These are phyloP conservation scores for Geranium incanum DNA, from an alignment of 441 rosid species.

Conservation along the genomic window DNA sequence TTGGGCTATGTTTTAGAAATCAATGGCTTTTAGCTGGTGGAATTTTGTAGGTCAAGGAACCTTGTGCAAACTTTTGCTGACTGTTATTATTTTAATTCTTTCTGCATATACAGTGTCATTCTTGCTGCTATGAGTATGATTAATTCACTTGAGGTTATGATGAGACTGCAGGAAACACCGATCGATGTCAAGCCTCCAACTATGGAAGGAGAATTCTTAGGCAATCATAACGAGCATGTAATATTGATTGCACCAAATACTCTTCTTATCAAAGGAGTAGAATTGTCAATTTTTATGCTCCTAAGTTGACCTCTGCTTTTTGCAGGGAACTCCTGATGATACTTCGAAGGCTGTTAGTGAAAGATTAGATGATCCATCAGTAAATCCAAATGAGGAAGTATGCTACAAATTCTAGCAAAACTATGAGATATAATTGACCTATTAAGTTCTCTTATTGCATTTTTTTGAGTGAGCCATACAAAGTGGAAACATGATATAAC, in stretches of 20 bases:
- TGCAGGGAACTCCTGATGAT: slow-evolving; percentile 44
- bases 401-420: slow-evolving; percentile 19
- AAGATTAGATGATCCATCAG: slow-evolving; percentile 32
- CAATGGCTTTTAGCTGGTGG: neutral
- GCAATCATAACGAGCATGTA: slow-evolving; percentile 42
- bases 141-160: slow-evolving; percentile 15
- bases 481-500: neutral
- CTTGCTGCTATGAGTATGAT: slow-evolving; percentile 11
- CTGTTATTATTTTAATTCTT: neutral
- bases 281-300: neutral
- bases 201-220: slow-evolving; percentile 38
- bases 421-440: slow-evolving; percentile 11
- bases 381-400: slow-evolving; percentile 42
- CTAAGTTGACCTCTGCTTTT: slow-evolving; percentile 20
- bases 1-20: neutral
- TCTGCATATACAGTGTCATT: neutral
- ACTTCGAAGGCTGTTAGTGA: slow-evolving; percentile 27
- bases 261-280: slow-evolving; percentile 9
- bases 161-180: slow-evolving; percentile 43
- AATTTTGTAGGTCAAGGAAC: neutral
- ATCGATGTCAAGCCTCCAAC: slow-evolving; percentile 49
- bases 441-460: slow-evolving; percentile 10
- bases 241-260: slow-evolving; percentile 14
- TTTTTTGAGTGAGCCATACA: neutral
- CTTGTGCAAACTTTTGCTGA: neutral